Evolutionary conservation across 345 rosid genomes (phyloP).

Genomic region (Turritis glabra): DNA sequence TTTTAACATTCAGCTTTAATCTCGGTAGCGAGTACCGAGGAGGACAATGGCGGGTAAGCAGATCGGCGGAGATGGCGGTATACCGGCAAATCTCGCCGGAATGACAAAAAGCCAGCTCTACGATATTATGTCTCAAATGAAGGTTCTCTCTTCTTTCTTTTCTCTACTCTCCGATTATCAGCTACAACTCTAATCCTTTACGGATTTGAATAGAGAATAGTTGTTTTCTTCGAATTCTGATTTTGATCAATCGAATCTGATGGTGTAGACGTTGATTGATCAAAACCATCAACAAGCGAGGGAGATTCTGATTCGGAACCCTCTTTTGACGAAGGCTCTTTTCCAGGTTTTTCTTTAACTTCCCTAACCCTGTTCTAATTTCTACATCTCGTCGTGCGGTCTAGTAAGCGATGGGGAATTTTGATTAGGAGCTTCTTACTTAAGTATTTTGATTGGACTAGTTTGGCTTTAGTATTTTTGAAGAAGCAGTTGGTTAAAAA

Average conservation of each 20-base stretch:
- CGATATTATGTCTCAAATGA: constrained; percentile 94
- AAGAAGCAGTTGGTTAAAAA: not conserved
- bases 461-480: constrained; percentile 8
- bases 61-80: constrained; percentile 63
- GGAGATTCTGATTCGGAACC: constrained; percentile 78
- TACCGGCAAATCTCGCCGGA: constrained; percentile 73
- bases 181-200: not conserved
- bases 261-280: constrained; percentile 69
- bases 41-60: constrained; percentile 73
- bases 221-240: not conserved
- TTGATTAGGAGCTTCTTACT: not conserved
- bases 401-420: not conserved
- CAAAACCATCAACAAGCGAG: constrained; percentile 92
- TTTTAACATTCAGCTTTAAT: not conserved
- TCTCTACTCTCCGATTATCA: not conserved
- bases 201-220: constrained; percentile 1
- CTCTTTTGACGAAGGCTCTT: constrained; percentile 86
- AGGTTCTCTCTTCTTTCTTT: constrained; percentile 41
- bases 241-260: not conserved
- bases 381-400: too few relatives aligned
- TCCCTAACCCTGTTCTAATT: too few relatives aligned
- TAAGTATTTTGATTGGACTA: not conserved
- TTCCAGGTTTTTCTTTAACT: constrained; percentile 61
- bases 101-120: constrained; percentile 95
- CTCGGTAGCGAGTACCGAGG: constrained; percentile 9